phyloP scores from a whole-genome alignment of 108 stramenopile genomes.

The Skeletonema marinoi region DNA sequence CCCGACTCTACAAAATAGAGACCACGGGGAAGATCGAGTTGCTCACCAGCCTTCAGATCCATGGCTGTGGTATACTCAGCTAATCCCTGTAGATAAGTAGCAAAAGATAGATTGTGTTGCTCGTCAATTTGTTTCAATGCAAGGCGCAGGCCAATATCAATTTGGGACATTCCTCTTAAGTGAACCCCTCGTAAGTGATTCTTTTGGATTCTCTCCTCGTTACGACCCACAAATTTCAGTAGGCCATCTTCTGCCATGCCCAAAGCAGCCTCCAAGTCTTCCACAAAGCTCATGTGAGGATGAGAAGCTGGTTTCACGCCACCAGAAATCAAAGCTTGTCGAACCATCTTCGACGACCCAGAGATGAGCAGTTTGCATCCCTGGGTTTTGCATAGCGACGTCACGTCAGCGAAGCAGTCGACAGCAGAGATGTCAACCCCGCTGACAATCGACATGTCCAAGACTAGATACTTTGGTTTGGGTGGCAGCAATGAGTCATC shows the following conservation, averaged over 20 bases:
- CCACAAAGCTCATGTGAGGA: constrained; percentile 50
- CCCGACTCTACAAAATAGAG: constrained; percentile 76
- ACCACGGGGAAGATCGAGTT: constrained; percentile 49
- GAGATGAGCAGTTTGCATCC: constrained; percentile 60
- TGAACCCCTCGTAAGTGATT: constrained; percentile 18
- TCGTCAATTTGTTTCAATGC: constrained; percentile 65
- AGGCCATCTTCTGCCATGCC: constrained; percentile 73
- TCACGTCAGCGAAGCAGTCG: constrained; percentile 67
- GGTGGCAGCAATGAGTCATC: constrained; percentile 43
- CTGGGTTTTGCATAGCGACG: constrained; percentile 49
- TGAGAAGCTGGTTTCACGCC: constrained; percentile 62
- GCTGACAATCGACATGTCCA: constrained; percentile 69
- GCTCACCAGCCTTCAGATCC: constrained; percentile 44
- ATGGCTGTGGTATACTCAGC: constrained; percentile 41
- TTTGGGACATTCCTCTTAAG: constrained; percentile 13
- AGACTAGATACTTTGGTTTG: constrained; percentile 62
- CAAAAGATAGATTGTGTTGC: constrained; percentile 52
- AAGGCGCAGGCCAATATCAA: constrained; percentile 57
- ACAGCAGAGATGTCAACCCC: constrained; percentile 77
- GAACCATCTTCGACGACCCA: constrained; percentile 49
- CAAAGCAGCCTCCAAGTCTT: constrained; percentile 60
- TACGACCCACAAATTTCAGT: constrained; percentile 41
- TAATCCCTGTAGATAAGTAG: constrained; percentile 45
- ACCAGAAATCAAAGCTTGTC: constrained; percentile 44
- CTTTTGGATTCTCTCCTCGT: constrained; percentile 35